Conservation (phyloP, 2,329 filamentous ascomycete genomes). For the Magnaporthiopsis incrustans region DNA sequence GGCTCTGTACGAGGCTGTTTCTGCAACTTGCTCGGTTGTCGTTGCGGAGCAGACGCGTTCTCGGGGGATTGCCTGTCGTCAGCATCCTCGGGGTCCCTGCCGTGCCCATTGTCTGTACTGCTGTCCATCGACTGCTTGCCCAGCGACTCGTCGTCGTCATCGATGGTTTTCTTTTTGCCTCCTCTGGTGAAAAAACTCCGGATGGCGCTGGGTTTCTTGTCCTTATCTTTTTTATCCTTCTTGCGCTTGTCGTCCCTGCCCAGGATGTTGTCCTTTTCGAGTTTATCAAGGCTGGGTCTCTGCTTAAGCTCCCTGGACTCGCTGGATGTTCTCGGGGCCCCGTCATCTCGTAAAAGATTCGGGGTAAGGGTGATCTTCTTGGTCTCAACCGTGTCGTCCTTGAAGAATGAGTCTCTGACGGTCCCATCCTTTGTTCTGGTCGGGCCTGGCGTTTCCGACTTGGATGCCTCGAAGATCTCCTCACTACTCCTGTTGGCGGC, state of each 20-base stretch:
- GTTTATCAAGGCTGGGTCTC: slow-evolving; percentile 63
- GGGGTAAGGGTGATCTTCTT: slow-evolving; percentile 97
- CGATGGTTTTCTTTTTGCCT: slow-evolving; percentile 48
- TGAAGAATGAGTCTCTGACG: slow-evolving; percentile 92
- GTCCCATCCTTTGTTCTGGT: slow-evolving; percentile 75
- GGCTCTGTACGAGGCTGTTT: slow-evolving; percentile 50
- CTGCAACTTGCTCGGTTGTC: slow-evolving; percentile 60
- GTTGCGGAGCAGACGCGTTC: slow-evolving; percentile 35
- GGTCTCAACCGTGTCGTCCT: slow-evolving; percentile 88
- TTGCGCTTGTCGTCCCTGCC: slow-evolving; percentile 69
- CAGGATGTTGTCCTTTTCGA: slow-evolving; percentile 51
- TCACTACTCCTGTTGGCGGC: slow-evolving; percentile 47
- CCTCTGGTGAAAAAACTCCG: slow-evolving; percentile 56
- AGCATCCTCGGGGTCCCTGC: slow-evolving; percentile 34
- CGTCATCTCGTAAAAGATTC: slow-evolving; percentile 80
- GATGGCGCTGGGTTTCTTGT: slow-evolving; percentile 49
- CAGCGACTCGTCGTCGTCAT: slow-evolving; percentile 51
- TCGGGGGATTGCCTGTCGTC: slow-evolving; percentile 41
- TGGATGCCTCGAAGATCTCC: slow-evolving; percentile 52
- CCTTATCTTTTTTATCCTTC: slow-evolving; percentile 66
- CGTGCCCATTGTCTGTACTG: slow-evolving; percentile 21
- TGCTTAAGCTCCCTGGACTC: slow-evolving; percentile 49
- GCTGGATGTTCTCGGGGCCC: slow-evolving; percentile 40
- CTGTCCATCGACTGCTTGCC: slow-evolving; percentile 57
- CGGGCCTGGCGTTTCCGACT: slow-evolving; percentile 34